Conservation (phyloP, 2,329 filamentous ascomycete species). For the Camptophora hylomeconis region DNA sequence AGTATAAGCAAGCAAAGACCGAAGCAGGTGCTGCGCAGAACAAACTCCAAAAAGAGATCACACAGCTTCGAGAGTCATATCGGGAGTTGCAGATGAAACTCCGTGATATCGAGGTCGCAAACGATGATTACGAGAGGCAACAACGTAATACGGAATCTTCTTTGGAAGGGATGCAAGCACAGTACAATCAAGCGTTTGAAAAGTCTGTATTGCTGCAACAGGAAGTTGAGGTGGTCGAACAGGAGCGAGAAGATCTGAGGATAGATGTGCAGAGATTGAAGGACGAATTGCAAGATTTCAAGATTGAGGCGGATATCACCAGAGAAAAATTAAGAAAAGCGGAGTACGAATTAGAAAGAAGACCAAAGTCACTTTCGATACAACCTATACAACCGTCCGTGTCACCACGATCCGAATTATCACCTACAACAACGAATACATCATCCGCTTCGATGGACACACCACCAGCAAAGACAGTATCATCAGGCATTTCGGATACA, state of each 20-base stretch:
- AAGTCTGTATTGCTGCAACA: slow-evolving; percentile 86
- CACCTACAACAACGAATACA: slow-evolving; percentile 65
- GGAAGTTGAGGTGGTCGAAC: slow-evolving; percentile 80
- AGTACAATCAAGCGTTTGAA: slow-evolving; percentile 92
- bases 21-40: slow-evolving; percentile 80
- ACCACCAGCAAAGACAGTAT: slow-evolving; percentile 59
- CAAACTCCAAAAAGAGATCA: slow-evolving; percentile 87
- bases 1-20: slow-evolving; percentile 87
- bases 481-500: slow-evolving; percentile 49
- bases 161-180: slow-evolving; percentile 90
- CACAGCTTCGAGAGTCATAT: slow-evolving; percentile 71
- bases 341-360: slow-evolving; percentile 38
- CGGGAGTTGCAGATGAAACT: slow-evolving; percentile 69
- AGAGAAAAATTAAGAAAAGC: slow-evolving; percentile 81
- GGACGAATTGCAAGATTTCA: slow-evolving; percentile 83
- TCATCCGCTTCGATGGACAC: slow-evolving; percentile 86
- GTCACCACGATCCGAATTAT: slow-evolving; percentile 49
- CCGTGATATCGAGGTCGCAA: slow-evolving; percentile 91
- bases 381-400: slow-evolving; percentile 24
- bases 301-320: slow-evolving; percentile 87
- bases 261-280: slow-evolving; percentile 84
- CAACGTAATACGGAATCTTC: slow-evolving; percentile 91
- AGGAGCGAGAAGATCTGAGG: slow-evolving; percentile 75
- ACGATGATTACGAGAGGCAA: slow-evolving; percentile 95
- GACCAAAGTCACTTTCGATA: slow-evolving; percentile 38